Base-by-base conservation (phyloP, 306 rosid genomes). In the Cyamopsis tetragonoloba region DNA sequence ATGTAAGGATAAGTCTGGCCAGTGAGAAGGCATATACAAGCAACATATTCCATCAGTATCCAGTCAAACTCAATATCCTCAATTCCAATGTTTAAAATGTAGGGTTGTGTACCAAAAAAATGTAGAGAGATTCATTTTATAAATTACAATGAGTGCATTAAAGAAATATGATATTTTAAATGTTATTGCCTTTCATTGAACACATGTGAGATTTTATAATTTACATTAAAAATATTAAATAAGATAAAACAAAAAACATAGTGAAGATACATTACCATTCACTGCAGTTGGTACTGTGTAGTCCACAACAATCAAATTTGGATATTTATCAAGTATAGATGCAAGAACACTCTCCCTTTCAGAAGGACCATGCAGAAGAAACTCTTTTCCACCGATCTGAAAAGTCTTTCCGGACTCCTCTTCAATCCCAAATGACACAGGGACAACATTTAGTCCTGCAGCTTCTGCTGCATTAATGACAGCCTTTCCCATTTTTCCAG, bases 401-500 rank as follows among this genome's bases (percentile, higher is more conserved):
- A 88, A 54, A 62, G 82, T 81, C 68, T 56, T 31, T n/a, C 96
- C 96, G 41, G 89, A 73, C 62, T 88, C 89, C 59, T 80, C 84
- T 41, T 74, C 85, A 48, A 76, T 64, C 77, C 99, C 99, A 79
- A 89, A 90, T 13, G 97, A 93, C 27, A 83, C 70, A 3, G 96
- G 99, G 61, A 90, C 88, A 79, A 93, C 74, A 69, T 79, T 18
- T 55, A 90, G 66, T 58, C 99, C 99, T 10, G 96, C 96, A 74
- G 95, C 83, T 57, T 88, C 89, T 7, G 95, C 97, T 24, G 91
- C 96, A 62, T 74, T 78, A 62, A 90, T 86, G 30, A 90, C 91
- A 18, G 96, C 88, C 79, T 79, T 77, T 30, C 97, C 99, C 97
- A 90, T 93, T 72, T 88, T 93, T 12, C 97, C 97, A 39, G 88